Evolutionary conservation across 192 early-diverging fungal genomes (phyloP), one percentile per base, ranked within the genome.

Genomic region (Backusella psychrophila): DNA sequence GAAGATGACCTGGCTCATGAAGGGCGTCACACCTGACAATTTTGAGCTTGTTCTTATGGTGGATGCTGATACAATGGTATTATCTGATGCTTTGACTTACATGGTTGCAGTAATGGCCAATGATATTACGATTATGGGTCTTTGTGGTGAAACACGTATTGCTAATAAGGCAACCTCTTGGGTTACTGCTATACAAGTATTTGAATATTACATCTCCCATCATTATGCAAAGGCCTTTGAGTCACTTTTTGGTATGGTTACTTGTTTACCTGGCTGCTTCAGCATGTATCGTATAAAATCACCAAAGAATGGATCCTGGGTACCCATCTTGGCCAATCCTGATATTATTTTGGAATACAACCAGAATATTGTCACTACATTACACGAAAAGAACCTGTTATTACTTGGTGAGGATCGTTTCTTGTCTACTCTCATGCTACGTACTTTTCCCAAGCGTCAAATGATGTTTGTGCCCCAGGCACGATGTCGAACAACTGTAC

Each of bases 81-180:
- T 90, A 66, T 84, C 88, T 1, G 91, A 94, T 76, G 91, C 94
- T 36, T 84, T 99, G 63, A 85, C 85, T 21, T 89, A 93, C 74
- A 96, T 99, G 91, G 93, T 98, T 35, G 90, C 90, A 63, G 94
- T 93, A n/a, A 96, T 99, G 94, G 89, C 91, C 71, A 95, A 95
- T 78, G 96, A 99, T 85, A 84, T 85, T 33, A 85, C 85, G 9
- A 94, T 99, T 78, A 98, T 99, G 94, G 97, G 97, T 6, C 85
- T 98, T 36, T 99, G 97, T 84, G 97, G 97, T 38, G 97, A 99
- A 82, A 99, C 97, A 29, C 86, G 95, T 80, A 97, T 99, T 81
- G 95, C 92, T 34, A 99, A 99, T 87, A 97, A 98, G 85, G 79
- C 81, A 4, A 85, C 90, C 72, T 92, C 92, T 42, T 96, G 81